phyloP scores from a whole-genome alignment of 2,329 filamentous ascomycete species.

The Rosellinia necatrix region DNA sequence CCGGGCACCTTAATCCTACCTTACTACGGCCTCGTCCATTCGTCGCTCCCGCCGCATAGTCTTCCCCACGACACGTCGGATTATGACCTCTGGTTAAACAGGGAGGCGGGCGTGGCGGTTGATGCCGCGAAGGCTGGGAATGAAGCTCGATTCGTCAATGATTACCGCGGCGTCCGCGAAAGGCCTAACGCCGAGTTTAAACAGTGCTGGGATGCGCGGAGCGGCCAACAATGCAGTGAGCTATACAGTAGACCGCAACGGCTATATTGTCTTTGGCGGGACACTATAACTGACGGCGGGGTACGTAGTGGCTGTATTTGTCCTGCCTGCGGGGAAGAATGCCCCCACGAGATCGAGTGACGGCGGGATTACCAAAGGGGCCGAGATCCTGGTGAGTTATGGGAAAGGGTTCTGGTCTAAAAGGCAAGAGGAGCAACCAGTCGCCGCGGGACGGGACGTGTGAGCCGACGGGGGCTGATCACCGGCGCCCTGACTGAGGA shows the following conservation, averaged over 20 bases:
- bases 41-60: slow-evolving; percentile 40
- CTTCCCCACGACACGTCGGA: slow-evolving; percentile 52
- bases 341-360: slow-evolving; percentile 38
- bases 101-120: slow-evolving; percentile 60
- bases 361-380: slow-evolving; percentile 58
- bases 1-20: slow-evolving; percentile 63
- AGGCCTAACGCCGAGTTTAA: slow-evolving; percentile 63
- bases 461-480: background rate
- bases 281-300: slow-evolving; percentile 6
- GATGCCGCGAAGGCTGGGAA: slow-evolving; percentile 64
- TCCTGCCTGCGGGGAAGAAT: slow-evolving; percentile 51
- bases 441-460: background rate
- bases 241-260: background rate
- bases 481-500: background rate
- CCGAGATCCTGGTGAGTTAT: slow-evolving; percentile 69
- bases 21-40: slow-evolving; percentile 65
- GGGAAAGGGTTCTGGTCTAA: slow-evolving; percentile 69
- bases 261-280: background rate
- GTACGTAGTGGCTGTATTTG: slow-evolving; percentile 46
- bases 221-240: slow-evolving; percentile 58
- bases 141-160: slow-evolving; percentile 69
- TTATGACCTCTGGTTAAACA: slow-evolving; percentile 69
- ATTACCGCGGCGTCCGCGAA: slow-evolving; percentile 63
- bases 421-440: slow-evolving; percentile 45
- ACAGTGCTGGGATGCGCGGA: slow-evolving; percentile 59